Base-by-base conservation (phyloP, 495 filamentous ascomycete species). In the Immersiella caudata region DNA sequence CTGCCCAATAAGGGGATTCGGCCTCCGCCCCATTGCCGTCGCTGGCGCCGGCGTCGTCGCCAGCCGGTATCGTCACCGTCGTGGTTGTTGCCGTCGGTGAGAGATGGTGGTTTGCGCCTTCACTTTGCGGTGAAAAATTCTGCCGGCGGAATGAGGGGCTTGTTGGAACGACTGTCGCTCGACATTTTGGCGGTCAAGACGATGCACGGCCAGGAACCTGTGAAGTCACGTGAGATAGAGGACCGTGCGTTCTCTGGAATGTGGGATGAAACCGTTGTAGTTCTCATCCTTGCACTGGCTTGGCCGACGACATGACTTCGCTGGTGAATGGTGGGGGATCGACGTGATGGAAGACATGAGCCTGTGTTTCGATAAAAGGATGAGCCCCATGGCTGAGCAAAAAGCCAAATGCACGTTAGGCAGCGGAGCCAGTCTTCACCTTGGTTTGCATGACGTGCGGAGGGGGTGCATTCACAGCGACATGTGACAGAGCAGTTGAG, bases 1-100 rank as follows among this genome's bases (percentile, higher is more conserved):
- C 81, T 92, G 88, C 70, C 91, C 81, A 73, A 96, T 92, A 64
- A 96, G 82, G 64, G 86, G 86, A 79, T 94, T 93, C 62, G 90
- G 91, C 78, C 90, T 88, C 73, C 91, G 85, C 75, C 91, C 91
- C 91, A 94, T 94, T 74, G 70, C 76, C 65, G 35, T 66, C 25
- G 51, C 67, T 50, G 11, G 5, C 2, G 40, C 40, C 40, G 40
- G 40, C 40, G 40, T 46, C 40, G 4, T 46, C 9, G 40, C 40
- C 40, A 18, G 40, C 54, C 67, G 70, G 22, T 46, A 64, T 35
- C 22, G 40, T 46, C 40, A 14, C 40, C 40, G 40, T 35, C 60
- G 62, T 51, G 61, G 54, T 36, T 25, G 60, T 55, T 14, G 14
- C 46, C 55, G 68, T 65, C 65, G 61, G 65, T 66, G 67, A 35